Conservation (phyloP, 2,329 filamentous ascomycete species). For the Penicillium corylophilum region DNA sequence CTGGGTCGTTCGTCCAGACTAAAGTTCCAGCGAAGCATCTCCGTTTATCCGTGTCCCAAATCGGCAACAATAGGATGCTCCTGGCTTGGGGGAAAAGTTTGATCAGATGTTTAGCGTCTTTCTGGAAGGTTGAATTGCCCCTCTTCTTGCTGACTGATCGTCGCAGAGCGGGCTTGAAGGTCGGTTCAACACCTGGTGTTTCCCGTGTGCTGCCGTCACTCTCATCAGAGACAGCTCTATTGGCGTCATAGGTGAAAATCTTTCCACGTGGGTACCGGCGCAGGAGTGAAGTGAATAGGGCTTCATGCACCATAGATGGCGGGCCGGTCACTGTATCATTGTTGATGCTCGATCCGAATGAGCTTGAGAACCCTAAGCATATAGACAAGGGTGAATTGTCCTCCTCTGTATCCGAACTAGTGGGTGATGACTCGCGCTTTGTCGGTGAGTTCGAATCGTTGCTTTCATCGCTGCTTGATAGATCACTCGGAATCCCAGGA, state of each 20-base stretch:
- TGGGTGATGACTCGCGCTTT: background rate
- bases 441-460: constrained; percentile 16
- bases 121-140: constrained; percentile 12
- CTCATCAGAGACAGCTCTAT: constrained; percentile 26
- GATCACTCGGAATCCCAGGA: background rate
- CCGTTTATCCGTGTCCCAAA: constrained; percentile 29
- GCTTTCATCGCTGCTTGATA: constrained; percentile 20
- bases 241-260: constrained; percentile 27
- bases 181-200: background rate
- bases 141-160: constrained; percentile 11
- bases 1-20: constrained; percentile 30
- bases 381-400: constrained; percentile 1
- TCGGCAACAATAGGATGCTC: constrained; percentile 29
- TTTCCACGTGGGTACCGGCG: constrained; percentile 28
- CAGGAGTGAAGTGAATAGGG: constrained; percentile 20
- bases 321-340: constrained; percentile 4
- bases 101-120: constrained; percentile 22
- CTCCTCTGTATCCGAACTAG: background rate
- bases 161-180: background rate
- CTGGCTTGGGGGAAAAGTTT: constrained; percentile 22
- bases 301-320: constrained; percentile 19
- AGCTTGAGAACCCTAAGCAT: constrained; percentile 22
- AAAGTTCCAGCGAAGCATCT: constrained; percentile 29
- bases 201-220: constrained; percentile 13
- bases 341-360: constrained; percentile 15